Percentiles rank a stretch among this genome's conserved stretches.
phyloP scores from a whole-genome alignment of 2,329 filamentous ascomycete species.

The Fusarium drepaniforme region DNA sequence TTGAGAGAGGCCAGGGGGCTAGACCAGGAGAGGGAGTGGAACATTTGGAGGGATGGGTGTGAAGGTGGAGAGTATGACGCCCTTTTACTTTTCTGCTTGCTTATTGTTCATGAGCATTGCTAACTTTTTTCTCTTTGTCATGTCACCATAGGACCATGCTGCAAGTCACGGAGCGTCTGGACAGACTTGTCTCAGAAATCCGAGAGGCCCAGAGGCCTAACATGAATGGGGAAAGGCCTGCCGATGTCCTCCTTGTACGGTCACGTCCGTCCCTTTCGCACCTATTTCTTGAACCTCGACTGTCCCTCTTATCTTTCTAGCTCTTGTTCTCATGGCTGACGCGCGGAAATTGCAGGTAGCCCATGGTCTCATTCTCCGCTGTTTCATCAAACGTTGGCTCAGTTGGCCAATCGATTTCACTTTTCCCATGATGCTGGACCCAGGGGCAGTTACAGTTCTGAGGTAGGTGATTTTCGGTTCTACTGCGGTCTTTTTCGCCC shows the following conservation, averaged over 20 bases:
- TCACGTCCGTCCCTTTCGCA: not conserved
- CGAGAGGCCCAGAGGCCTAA: conserved; percentile 51
- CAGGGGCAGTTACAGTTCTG: conserved; percentile 56
- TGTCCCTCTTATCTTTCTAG: not conserved
- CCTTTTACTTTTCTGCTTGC: conserved; percentile 11
- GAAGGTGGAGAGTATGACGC: conserved; percentile 63
- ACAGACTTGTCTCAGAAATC: conserved; percentile 56
- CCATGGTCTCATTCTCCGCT: conserved; percentile 59
- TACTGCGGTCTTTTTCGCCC: not conserved
- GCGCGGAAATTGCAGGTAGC: conserved; percentile 44
- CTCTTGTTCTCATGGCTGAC: not conserved
- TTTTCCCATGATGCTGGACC: conserved; percentile 57
- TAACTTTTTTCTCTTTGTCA: not conserved
- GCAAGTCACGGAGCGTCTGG: conserved; percentile 55
- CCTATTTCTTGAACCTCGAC: not conserved
- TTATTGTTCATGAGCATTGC: not conserved
- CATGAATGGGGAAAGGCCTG: conserved; percentile 54
- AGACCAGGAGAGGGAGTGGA: conserved; percentile 58
- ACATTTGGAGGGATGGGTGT: conserved; percentile 71
- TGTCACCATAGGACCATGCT: conserved; percentile 38
- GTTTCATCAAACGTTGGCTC: conserved; percentile 61
- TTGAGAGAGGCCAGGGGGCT: conserved; percentile 60
- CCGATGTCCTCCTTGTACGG: conserved; percentile 50
- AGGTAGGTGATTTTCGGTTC: not conserved
- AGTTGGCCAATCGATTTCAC: conserved; percentile 54